Evolutionary conservation across 2,329 filamentous ascomycete species (phyloP).

Genomic region (Penicillium corylophilum): DNA sequence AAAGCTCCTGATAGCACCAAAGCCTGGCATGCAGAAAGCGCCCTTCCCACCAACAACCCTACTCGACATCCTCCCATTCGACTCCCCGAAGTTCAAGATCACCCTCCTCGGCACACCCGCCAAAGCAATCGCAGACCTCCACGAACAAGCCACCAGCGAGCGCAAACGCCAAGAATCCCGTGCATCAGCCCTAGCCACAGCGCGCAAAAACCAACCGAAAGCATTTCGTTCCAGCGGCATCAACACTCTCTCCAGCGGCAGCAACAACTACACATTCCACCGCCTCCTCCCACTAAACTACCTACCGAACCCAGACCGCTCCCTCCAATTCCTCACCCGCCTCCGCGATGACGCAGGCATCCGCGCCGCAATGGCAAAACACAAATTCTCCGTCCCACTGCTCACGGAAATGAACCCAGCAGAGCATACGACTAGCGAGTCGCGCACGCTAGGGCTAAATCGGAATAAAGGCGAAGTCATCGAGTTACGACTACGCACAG

Average conservation of each 20-base stretch:
- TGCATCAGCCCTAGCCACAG: slow-evolving; percentile 25
- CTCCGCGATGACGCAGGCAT: slow-evolving; percentile 84
- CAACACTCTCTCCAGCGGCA: slow-evolving; percentile 30
- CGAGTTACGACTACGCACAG: slow-evolving; percentile 84
- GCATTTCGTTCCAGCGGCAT: slow-evolving; percentile 20
- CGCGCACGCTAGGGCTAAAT: slow-evolving; percentile 80
- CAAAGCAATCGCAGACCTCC: slow-evolving; percentile 43
- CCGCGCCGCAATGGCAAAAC: slow-evolving; percentile 75
- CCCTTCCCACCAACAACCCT: slow-evolving; percentile 44
- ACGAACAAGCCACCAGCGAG: slow-evolving; percentile 34
- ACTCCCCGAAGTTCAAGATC: slow-evolving; percentile 45
- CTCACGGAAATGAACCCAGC: slow-evolving; percentile 95
- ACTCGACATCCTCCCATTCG: slow-evolving; percentile 30
- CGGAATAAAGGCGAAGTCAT: slow-evolving; percentile 86
- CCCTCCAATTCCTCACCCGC: slow-evolving; percentile 68
- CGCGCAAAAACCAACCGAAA: slow-evolving; percentile 12
- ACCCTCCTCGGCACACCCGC: slow-evolving; percentile 46
- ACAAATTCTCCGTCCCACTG: slow-evolving; percentile 79
- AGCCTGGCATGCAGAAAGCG: slow-evolving; percentile 47
- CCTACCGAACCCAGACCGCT: slow-evolving; percentile 72
- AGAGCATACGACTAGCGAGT: slow-evolving; percentile 78
- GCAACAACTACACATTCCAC: slow-evolving; percentile 81
- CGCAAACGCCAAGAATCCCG: slow-evolving; percentile 32
- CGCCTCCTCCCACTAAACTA: slow-evolving; percentile 72
- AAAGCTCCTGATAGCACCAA: slow-evolving; percentile 48